Evolutionary conservation across 257 asterid genomes (phyloP).

Genomic region (Rubia yunnanensis): DNA sequence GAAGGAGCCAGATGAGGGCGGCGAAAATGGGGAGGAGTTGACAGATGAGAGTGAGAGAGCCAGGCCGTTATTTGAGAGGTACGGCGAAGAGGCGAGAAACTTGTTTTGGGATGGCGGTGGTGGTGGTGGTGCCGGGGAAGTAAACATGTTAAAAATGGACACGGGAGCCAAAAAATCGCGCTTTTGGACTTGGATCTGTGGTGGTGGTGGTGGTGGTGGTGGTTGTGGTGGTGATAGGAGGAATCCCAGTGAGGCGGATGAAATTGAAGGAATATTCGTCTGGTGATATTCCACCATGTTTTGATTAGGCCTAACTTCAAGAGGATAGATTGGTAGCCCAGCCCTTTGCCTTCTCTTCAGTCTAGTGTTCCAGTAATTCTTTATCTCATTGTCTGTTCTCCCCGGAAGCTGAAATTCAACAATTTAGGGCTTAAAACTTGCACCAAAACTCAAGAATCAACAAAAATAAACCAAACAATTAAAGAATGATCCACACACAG

Average conservation of each 20-base stretch:
- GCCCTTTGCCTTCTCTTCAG: constrained; percentile 58
- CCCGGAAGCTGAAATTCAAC: constrained; percentile 47
- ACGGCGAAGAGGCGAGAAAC: background rate
- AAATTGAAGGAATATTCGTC: background rate
- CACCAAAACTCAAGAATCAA: background rate
- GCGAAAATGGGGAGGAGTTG: constrained; percentile 14
- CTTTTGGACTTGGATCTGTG: constrained; percentile 13
- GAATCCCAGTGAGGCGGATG: constrained; percentile 4
- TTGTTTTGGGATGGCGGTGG: background rate
- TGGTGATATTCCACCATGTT: background rate
- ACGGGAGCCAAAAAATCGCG: constrained; percentile 11
- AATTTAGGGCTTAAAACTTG: background rate
- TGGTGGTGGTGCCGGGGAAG: constrained; percentile 11
- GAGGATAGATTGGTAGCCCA: constrained; percentile 56
- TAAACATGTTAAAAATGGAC: constrained; percentile 16
- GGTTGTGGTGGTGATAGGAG: constrained; percentile 19
- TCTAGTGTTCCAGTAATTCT: constrained; percentile 73
- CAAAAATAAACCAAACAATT: background rate
- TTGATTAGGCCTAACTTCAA: constrained; percentile 14
- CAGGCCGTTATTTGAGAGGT: constrained; percentile 19
- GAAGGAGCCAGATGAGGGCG: constrained; percentile 6
- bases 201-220: constrained; percentile 17
- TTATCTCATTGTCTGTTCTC: constrained; percentile 62
- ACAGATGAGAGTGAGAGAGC: constrained; percentile 28
- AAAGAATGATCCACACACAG: background rate